Base-by-base conservation (phyloP, 441 rosid genomes). In the Adansonia madagascariensis region DNA sequence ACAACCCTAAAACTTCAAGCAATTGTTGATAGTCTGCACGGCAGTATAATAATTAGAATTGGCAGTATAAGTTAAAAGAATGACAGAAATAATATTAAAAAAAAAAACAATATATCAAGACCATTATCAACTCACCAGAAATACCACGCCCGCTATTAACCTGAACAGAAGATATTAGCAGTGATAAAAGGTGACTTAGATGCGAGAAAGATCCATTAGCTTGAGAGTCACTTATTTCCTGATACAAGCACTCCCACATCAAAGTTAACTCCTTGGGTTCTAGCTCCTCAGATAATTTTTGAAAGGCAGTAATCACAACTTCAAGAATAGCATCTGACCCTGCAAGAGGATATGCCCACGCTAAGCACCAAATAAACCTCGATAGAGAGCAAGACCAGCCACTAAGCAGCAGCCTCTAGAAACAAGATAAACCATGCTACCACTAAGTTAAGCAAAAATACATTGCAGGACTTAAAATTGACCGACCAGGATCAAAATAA, bases 231-330 rank as follows among this genome's bases (percentile, higher is more conserved):
- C 61, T 85, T 71, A 90, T 89, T 82, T 87, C 86, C 75, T 81
- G 76, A 81, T 85, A 77, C 82, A 97, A 84, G 87, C 88, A 86
- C 59, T 86, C 66, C 91, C 93, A 91, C 75, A 97, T 67, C 78
- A 85, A 76, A 73, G 39, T 73, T 82, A 92, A 84, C 79, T 91
- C 89, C 80, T 79, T 67, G 53, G 86, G 79, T 76, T 88, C 92
- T 75, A 92, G 81, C 82, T 87, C 90, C 78, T 87, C 89, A 65
- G 92, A 88, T 80, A 91, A 60, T 83, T 98, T 92, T 79, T 81
- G 79, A 72, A 92, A 91, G 76, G 91, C 71, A 69, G 84, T 43
- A 75, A 74, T 80, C 71, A 90, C 83, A 84, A 97, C 97, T 78
- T 90, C 95, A 81, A 89, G 83, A 70, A 90, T 85, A 77, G 88